Evolutionary conservation across 2,329 filamentous ascomycete species (phyloP).

Genomic region (Sclerotinia subarctica): DNA sequence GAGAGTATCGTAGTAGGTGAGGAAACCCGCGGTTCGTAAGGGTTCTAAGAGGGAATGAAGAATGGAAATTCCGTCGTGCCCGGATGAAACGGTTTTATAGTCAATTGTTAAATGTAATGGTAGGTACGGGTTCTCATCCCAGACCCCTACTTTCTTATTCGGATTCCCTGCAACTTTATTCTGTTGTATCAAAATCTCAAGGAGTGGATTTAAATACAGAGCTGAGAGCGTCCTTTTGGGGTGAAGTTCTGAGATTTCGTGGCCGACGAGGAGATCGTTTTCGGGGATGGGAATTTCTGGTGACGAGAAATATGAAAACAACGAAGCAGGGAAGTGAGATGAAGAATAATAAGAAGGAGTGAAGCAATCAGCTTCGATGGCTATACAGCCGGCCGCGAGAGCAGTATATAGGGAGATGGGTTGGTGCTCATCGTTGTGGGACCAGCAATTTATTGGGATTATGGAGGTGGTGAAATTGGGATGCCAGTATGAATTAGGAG

Average conservation of each 20-base stretch:
- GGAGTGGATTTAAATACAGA: constrained; percentile 58
- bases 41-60: constrained; percentile 43
- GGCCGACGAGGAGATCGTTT: constrained; percentile 50
- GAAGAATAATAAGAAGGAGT: background rate
- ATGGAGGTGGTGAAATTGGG: constrained; percentile 18
- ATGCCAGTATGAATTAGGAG: background rate
- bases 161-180: constrained; percentile 35
- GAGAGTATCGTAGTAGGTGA: constrained; percentile 42
- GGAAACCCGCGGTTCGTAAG: constrained; percentile 42
- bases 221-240: constrained; percentile 51
- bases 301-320: constrained; percentile 2
- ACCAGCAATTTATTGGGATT: constrained; percentile 29
- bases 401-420: constrained; percentile 48
- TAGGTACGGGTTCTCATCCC: constrained; percentile 23
- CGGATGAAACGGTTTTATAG: constrained; percentile 44
- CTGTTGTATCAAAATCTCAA: constrained; percentile 52
- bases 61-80: constrained; percentile 37
- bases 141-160: constrained; percentile 27
- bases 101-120: constrained; percentile 48
- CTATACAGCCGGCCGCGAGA: constrained; percentile 54
- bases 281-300: background rate
- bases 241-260: constrained; percentile 52
- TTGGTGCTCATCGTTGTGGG: constrained; percentile 58
- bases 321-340: background rate
- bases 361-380: constrained; percentile 52